Evolutionary conservation across 345 rosid genomes (phyloP), one percentile per base, ranked within the genome.

Genomic region (Moricandia moricandioides): DNA sequence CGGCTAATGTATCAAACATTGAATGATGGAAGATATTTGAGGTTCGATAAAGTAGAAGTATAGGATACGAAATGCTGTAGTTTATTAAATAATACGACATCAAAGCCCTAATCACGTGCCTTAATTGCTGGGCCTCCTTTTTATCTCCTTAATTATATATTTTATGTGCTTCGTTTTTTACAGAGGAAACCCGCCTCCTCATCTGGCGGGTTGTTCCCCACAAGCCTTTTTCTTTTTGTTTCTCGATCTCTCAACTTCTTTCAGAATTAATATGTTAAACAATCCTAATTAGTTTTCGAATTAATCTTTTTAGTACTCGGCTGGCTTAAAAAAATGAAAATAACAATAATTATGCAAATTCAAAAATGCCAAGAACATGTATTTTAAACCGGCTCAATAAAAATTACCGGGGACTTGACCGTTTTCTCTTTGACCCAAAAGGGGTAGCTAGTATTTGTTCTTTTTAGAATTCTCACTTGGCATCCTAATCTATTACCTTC

Each of bases 101-200:
- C 26, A 78, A 71, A 72, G 17, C 73, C 81, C 81, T 78, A 73
- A 80, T 77, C 79, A 77, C 80, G 67, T 77, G 71, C 82, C 85
- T 83, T 66, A 77, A 83, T 73, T 83, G 78, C 77, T 80, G 83
- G 78, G 40, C 55, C 39, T 73, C 49, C 49, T n/a, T 74, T 80
- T 73, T 17, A 13, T 49, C 10, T 2, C 16, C 6, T 43, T 67
- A 52, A 61, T 6, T 65, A 66, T 51, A 4, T 54, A 51, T 14
- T 39, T 68, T 16, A 34, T 78, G 62, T 60, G 78, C 81, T 72
- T 78, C 78, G 78, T 51, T 66, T 73, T 80, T 80, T 69, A 78
- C 83, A 56, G 78, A 71, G 82, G 76, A 69, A 75, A 78, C 81
- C 81, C 81, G 81, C 81, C 81, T 78, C 61, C 65, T 78, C 78